Percentiles rank a stretch among this genome's conserved stretches.
phyloP scores from a whole-genome alignment of 768 basidiomycete genomes.

The Hirschioporus abietinus region DNA sequence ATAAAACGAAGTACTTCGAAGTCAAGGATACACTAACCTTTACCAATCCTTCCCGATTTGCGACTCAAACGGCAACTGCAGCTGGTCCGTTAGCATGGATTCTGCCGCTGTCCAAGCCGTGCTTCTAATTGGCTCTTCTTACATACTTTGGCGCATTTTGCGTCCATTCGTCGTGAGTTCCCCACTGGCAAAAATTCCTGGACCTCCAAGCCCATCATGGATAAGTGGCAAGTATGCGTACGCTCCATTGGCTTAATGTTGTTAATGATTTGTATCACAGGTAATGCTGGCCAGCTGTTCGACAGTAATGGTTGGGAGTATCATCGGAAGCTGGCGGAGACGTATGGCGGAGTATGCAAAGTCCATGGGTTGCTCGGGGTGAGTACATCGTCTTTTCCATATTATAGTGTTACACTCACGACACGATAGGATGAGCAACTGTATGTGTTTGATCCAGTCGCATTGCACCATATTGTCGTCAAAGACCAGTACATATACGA shows the following conservation, averaged over 20 bases:
- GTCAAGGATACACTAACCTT: no score
- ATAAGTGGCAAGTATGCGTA: conserved; percentile 25
- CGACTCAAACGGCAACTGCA: no score
- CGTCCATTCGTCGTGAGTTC: conserved; percentile 17
- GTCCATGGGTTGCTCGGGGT: conserved; percentile 18
- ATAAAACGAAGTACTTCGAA: no score
- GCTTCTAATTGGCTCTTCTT: conserved; percentile 8
- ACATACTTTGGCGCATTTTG: conserved; percentile 19
- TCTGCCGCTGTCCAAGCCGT: not conserved
- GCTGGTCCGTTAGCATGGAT: no score
- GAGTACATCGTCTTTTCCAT: conserved; percentile 4
- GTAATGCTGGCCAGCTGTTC: conserved; percentile 17
- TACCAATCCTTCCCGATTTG: no score
- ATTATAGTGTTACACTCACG: not conserved
- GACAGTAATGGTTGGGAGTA: conserved; percentile 13
- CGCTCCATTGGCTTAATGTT: no score
- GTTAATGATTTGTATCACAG: conserved; percentile 8
- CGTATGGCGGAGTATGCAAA: conserved; percentile 16
- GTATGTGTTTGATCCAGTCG: conserved; percentile 39
- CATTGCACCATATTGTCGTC: conserved; percentile 39
- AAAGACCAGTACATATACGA: conserved; percentile 29
- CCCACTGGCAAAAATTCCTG: conserved; percentile 34
- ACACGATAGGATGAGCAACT: conserved; percentile 26
- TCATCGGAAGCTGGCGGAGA: conserved; percentile 13
- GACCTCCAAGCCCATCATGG: conserved; percentile 30